Base-by-base conservation (phyloP, 2,329 filamentous ascomycete genomes). In the Monilinia vaccinii-corymbosi region DNA sequence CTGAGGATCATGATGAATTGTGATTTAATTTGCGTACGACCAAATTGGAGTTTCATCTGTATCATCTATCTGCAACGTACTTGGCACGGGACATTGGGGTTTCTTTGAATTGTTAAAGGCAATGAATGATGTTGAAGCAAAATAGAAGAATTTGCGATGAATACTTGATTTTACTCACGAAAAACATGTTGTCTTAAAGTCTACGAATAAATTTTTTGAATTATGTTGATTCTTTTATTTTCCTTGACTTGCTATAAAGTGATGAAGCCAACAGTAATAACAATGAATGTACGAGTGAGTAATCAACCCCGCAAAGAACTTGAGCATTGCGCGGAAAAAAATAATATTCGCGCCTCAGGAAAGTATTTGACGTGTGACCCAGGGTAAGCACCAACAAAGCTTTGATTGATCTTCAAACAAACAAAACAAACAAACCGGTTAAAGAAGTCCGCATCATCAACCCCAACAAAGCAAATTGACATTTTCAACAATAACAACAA, bases 1-100 rank as follows among this genome's bases (percentile, higher is more conserved):
- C 68, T 44, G 71, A 71, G 56, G 71, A 71, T 46, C 87, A 91
- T 71, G 89, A 93, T 71, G 89, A 93, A 79, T 79, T 93, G 80
- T 93, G 89, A 79, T 53, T 53, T 32, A 23, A 23, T 44, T 53
- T 53, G 44, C 51, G 38, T 42, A 44, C 11, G 28, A 13, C 16
- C 16, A 80, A 64, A 18, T 42, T 60, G 64, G 58, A 58, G 57
- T 62, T 64, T 63, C 49, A 63, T 64, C 53, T 69, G 65, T 70
- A 67, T 60, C 60, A 67, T 69, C 58, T 66, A 66, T 55, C 61
- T 55, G 51, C 57, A 50, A 44, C 21, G 47, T 34, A 25, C 50
- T 42, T 10, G 21, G 36, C 14, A 34, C 25, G 25, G 25, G 32
- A 44, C 32, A 42, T 34, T 25, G 40, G 25, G 57, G n/a, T 36